Evolutionary conservation across 306 rosid species (phyloP).

Genomic region (Acmispon strigosus): DNA sequence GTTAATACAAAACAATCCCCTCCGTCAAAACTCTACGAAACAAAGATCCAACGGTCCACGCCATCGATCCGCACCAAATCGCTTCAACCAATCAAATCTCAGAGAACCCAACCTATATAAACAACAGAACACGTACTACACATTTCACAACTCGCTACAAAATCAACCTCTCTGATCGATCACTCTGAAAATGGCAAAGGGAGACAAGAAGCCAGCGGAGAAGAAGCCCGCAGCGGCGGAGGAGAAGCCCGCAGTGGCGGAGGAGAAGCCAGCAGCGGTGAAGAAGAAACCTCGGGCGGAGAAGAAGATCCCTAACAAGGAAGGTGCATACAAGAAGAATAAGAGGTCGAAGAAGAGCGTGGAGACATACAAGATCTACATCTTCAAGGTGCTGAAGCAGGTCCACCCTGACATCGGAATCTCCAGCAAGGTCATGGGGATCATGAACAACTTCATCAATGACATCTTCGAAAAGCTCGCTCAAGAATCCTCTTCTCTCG

Average conservation of each 20-base stretch:
- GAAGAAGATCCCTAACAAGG: constrained; percentile 56
- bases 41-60: constrained; percentile 19
- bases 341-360: constrained; percentile 48
- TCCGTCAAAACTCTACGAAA: not conserved
- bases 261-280: constrained; percentile 39
- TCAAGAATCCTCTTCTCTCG: constrained; percentile 43
- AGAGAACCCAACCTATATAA: not conserved
- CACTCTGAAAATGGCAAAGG: constrained; percentile 25
- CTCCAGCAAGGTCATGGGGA: constrained; percentile 59
- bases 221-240: no score
- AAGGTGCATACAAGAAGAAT: constrained; percentile 45
- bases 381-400: constrained; percentile 59
- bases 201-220: constrained; percentile 48
- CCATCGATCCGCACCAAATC: constrained; percentile 21
- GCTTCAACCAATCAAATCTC: constrained; percentile 16
- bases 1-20: not conserved
- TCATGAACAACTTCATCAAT: constrained; percentile 61
- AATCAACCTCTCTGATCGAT: no score
- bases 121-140: not conserved
- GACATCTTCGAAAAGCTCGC: constrained; percentile 64
- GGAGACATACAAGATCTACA: constrained; percentile 59
- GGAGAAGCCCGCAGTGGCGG: no score
- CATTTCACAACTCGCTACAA: no score
- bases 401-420: constrained; percentile 57
- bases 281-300: constrained; percentile 59